Percentiles rank a stretch among this genome's conserved stretches.
Evolutionary conservation across 176 grass and related monocot genomes (phyloP).

Genomic region (Eleusine indica): DNA sequence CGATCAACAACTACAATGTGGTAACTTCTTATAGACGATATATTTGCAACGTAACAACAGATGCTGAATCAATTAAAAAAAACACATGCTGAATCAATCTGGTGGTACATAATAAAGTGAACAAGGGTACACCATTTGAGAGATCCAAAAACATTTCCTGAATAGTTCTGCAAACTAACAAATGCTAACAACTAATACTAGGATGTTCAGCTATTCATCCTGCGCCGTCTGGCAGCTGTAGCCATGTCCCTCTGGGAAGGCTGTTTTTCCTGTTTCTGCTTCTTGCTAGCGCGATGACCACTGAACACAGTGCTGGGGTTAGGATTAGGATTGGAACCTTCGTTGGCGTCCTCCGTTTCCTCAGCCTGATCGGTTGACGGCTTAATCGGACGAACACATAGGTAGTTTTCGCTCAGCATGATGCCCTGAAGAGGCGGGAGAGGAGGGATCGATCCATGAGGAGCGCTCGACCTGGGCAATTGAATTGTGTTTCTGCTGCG

Average conservation of each 20-base stretch:
- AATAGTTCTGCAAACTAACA: no score
- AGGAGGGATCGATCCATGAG: constrained; percentile 42
- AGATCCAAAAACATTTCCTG: neutral
- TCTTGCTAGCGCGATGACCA: neutral
- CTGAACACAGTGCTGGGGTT: neutral
- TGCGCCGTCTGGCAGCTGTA: constrained; percentile 14
- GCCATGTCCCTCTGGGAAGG: constrained; percentile 28
- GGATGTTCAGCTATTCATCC: neutral
- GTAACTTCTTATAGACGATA: neutral
- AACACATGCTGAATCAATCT: no score
- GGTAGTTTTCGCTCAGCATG: constrained; percentile 52
- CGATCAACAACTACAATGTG: neutral
- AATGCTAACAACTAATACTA: neutral
- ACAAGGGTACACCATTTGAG: no score
- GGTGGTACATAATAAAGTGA: neutral
- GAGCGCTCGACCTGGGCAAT: constrained; percentile 44
- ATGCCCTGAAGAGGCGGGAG: constrained; percentile 46
- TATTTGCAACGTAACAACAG: neutral
- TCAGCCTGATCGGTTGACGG: no score
- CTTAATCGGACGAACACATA: constrained; percentile 22
- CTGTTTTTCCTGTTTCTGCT: constrained; percentile 41
- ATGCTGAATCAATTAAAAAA: no score
- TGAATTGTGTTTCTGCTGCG: constrained; percentile 45
- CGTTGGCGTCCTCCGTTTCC: neutral
- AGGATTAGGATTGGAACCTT: constrained; percentile 3